These are phyloP conservation scores for Detonula confervacea DNA, from an alignment of 352 stramenopile species.

Conservation along the genomic window DNA sequence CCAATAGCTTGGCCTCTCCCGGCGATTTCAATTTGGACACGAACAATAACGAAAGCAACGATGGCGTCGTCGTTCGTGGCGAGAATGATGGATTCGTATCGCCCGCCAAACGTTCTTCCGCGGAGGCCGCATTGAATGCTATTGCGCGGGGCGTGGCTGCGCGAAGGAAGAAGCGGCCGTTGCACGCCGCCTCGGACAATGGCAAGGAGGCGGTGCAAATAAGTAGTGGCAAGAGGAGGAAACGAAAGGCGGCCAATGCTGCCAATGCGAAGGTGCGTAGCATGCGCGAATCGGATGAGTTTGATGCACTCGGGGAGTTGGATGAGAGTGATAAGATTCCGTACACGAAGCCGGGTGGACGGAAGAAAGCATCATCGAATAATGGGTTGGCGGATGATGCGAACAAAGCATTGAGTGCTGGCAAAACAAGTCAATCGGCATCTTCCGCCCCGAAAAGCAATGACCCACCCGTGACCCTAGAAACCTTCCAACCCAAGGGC, in stretches of 20 bases:
- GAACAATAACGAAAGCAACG: not conserved
- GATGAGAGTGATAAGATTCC: conserved; percentile 6
- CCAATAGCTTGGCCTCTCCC: conserved; percentile 22
- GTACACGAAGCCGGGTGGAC: conserved; percentile 6
- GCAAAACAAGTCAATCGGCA: not conserved
- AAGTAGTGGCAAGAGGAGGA: conserved; percentile 7
- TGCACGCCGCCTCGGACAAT: not conserved
- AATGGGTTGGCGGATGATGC: too few relatives aligned
- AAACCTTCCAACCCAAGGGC: conserved; percentile 18
- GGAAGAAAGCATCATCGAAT: too few relatives aligned
- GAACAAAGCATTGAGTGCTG: conserved; percentile 8
- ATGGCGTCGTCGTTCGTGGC: conserved; percentile 4
- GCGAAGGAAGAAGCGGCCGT: not conserved
- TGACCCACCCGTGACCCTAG: not conserved
- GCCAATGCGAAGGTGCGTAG: conserved; percentile 8
- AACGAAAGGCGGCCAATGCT: conserved; percentile 11
- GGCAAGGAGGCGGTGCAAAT: not conserved
- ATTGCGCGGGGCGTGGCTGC: conserved; percentile 1
- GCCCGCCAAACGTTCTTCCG: conserved; percentile 29
- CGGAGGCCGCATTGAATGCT: conserved; percentile 28
- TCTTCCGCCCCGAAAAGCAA: not conserved
- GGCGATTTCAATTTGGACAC: conserved; percentile 2
- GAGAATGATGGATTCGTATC: conserved; percentile 18
- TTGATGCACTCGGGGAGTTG: conserved; percentile 16
- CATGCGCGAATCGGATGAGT: conserved; percentile 19